Base-by-base conservation (phyloP, 2,329 filamentous ascomycete genomes). In the Zymoseptoria ardabiliae region DNA sequence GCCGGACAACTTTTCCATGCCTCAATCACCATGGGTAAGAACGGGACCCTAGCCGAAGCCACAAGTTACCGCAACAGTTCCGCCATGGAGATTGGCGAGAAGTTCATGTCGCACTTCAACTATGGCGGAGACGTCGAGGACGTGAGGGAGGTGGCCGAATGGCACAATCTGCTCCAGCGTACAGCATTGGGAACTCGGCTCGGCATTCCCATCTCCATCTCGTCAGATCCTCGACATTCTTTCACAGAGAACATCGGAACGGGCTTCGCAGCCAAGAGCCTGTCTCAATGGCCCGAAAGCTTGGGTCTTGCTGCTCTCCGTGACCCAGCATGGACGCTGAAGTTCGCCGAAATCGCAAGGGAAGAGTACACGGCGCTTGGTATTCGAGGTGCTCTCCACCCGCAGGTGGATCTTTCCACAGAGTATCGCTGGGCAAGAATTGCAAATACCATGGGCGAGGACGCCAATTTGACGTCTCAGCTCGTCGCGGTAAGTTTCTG, bases 201-300 rank as follows among this genome's bases (percentile, higher is more conserved):
- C 2, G 78, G 79, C 0, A 81, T 81, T 25, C 79, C 79, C 0
- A 69, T 81, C 22, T 80, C 78, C 0, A 65, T 81, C 2, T 79
- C 78, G 1, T 74, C 78, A 0, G 79, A 81, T 35, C 79, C 79
- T 0, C 75, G 77, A 1, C 77, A 81, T 59, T 69, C 74, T 3
- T 79, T 78, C 65, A 75, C 74, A 0, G 72, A 77, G 25, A 76
- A 77, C 35, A 61, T 76, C 1, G 79, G 75, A 2, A 79, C 75
- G 2, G 76, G 74, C 0, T 77, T 78, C 61, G 66, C 68, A 0
- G 77, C 78, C 0, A 77, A 74, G 0, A 70, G 69, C 0, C 77
- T 83, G 61, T 80, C 77, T 0, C 75, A 79, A 57, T 82, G 81
- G 80, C 81, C 81, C 0, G 79, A 81, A 58, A 76, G 75, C 0